phyloP scores from a whole-genome alignment of 352 stramenopile genomes.

The Plasmopara halstedii region DNA sequence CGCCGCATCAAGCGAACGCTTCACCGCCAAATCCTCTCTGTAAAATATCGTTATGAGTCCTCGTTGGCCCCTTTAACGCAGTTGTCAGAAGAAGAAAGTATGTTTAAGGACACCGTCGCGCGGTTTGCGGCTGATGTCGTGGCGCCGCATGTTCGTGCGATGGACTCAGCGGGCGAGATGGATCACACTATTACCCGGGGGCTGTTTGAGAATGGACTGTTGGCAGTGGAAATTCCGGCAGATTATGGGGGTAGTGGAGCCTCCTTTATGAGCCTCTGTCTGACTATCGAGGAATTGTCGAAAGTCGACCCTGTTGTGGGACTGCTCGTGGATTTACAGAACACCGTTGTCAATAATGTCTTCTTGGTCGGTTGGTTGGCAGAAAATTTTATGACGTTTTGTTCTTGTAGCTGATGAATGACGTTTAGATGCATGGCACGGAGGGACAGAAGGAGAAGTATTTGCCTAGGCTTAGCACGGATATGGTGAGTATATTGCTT shows the following conservation, averaged over 20 bases:
- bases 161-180: constrained; percentile 90
- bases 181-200: constrained; percentile 82
- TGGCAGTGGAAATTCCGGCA: constrained; percentile 94
- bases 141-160: constrained; percentile 82
- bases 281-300: constrained; percentile 96
- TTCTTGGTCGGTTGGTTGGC: constrained; percentile 53
- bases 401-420: constrained; percentile 1
- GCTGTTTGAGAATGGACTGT: constrained; percentile 92
- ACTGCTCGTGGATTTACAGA: constrained; percentile 94
- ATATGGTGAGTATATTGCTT: constrained; percentile 41
- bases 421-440: constrained; percentile 48
- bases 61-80: constrained; percentile 38
- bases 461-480: constrained; percentile 66
- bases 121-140: constrained; percentile 85
- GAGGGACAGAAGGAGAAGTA: constrained; percentile 86
- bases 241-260: constrained; percentile 89
- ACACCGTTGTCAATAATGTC: constrained; percentile 94
- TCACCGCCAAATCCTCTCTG: background rate
- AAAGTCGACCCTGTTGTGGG: constrained; percentile 93
- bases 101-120: constrained; percentile 71
- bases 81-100: constrained; percentile 56
- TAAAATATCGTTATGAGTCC: constrained; percentile 14
- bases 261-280: constrained; percentile 92
- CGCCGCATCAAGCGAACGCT: constrained; percentile 1
- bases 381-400: background rate